Base-by-base conservation (phyloP, 176 grass and related monocot genomes). In the Aegilops umbellulata region DNA sequence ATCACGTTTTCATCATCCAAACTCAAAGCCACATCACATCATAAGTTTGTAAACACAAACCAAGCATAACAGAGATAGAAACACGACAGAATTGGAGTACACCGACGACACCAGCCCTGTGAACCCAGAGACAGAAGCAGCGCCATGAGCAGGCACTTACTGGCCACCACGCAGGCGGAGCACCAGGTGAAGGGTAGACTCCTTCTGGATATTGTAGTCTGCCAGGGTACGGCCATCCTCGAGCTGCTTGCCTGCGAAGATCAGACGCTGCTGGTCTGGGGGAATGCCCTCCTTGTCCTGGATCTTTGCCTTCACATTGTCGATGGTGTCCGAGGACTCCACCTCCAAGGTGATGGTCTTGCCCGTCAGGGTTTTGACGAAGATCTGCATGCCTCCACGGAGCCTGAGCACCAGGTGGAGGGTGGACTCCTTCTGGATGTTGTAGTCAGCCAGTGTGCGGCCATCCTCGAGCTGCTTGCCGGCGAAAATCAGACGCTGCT, bases 121-220 rank as follows among this genome's bases (percentile, higher is more conserved):
- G 15, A 51, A 51, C 47, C 47, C 47, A 17, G 15, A 51, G 47
- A 51, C 4, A 17, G 47, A 15, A 51, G 47, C 15, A 17, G 15
- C 47, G 47, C 47, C 47, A 49, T 49, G 15, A 51, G 15, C 47
- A 51, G 36, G 1, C 25, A 51, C 3, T 83, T 79, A 90, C 7
- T 38, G 35, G 35, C 35, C 35, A 38, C 35, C 35, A 38, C 35
- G 35, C 35, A 38, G 35, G 35, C 35, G 35, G 12, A 95, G 93
- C 34, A 95, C 91, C 17, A 95, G 71, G 55, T 94, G 89, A 4
- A 90, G 89, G 6, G 92, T 91, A 0, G 91, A 95, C 19, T 95
- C 94, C 86, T 95, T 95, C 74, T 95, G 91, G 3, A 96, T 96
- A 39, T 93, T 96, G 69, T 93, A 96, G 39, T 96, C 91, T 0